These are phyloP conservation scores for Phyllosticta citribraziliensis DNA, from an alignment of 2,329 filamentous ascomycete species.

Conservation along the genomic window DNA sequence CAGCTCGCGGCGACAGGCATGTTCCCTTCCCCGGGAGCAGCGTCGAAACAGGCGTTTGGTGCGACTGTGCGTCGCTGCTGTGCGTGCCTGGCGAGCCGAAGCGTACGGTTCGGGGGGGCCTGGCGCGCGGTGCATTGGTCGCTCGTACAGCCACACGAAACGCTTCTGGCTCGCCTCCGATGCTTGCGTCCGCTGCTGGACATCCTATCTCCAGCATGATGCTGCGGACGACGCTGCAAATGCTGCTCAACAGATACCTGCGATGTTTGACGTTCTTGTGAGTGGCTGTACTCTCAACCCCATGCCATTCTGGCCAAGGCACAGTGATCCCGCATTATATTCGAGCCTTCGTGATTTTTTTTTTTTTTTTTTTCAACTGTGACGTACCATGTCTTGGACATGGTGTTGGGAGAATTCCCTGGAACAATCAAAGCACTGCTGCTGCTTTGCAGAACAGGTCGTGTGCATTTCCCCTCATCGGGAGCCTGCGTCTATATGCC, in stretches of 20 bases:
- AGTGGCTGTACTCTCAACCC: neutral
- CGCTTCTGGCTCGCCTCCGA: neutral
- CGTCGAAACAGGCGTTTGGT: neutral
- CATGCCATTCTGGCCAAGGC: neutral
- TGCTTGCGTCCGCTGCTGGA: neutral
- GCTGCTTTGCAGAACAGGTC: neutral
- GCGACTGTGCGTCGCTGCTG: neutral
- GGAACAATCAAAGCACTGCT: neutral
- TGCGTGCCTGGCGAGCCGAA: neutral
- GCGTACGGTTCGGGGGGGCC: neutral
- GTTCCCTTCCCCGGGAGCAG: neutral
- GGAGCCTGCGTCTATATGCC: too few relatives aligned
- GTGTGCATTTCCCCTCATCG: neutral
- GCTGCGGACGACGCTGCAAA: neutral
- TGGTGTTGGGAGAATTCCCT: neutral
- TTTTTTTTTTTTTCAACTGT: neutral
- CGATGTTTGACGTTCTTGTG: too few relatives aligned
- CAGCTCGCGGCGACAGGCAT: neutral
- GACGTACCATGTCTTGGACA: neutral
- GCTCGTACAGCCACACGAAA: neutral
- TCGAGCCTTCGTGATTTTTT: too few relatives aligned
- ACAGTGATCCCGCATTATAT: neutral
- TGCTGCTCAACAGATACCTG: neutral
- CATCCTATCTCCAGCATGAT: neutral
- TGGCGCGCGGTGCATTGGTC: neutral